These are phyloP conservation scores for Diplotaxis tenuifolia DNA, from an alignment of 345 rosid genomes.

Conservation along the genomic window DNA sequence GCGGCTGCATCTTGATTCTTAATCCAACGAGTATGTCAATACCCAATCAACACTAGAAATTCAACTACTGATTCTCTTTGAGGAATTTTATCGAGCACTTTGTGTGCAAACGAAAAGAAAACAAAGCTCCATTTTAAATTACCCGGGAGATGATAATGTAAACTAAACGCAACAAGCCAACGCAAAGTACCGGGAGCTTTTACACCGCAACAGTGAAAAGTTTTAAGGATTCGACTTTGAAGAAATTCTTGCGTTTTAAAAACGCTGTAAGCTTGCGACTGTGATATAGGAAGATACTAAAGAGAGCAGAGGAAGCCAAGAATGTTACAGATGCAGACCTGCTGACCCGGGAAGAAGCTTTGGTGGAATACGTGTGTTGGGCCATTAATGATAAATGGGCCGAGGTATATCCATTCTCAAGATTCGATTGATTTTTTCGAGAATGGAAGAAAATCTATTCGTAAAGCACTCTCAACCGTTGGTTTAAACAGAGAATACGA, in stretches of 20 bases:
- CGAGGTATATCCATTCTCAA: background rate
- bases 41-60: background rate
- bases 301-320: too few relatives aligned
- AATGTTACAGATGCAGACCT: too few relatives aligned
- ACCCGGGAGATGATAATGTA: background rate
- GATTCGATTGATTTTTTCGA: background rate
- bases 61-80: background rate
- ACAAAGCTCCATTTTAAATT: background rate
- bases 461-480: conserved; percentile 6
- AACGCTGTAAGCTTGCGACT: background rate
- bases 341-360: background rate
- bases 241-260: background rate
- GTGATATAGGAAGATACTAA: too few relatives aligned
- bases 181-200: background rate
- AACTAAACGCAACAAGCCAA: background rate
- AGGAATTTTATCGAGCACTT: conserved; percentile 38
- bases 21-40: conserved; percentile 9
- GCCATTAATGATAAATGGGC: background rate
- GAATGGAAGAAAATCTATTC: background rate
- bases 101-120: background rate
- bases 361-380: background rate
- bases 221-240: background rate
- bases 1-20: conserved; percentile 61
- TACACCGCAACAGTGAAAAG: background rate
- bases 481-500: conserved; percentile 18